Base-by-base conservation (phyloP, 2,329 filamentous ascomycete species). In the Stachybotrys chlorohalonatus region DNA sequence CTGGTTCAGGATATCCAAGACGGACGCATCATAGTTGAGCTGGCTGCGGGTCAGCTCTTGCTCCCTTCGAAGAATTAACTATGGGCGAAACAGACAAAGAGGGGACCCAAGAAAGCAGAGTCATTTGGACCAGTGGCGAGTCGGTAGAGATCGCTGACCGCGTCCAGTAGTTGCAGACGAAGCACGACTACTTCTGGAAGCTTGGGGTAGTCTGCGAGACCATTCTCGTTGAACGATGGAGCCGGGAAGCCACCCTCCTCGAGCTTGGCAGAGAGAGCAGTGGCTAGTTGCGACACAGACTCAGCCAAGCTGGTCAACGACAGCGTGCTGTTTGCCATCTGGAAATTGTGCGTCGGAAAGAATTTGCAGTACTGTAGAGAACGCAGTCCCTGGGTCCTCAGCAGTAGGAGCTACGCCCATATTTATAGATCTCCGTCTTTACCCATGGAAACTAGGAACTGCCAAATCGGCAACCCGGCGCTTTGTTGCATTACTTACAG, bases 1-100 rank as follows among this genome's bases (percentile, higher is more conserved):
- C 1, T 59, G 56, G 11, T 64, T 65, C 3, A 63, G 49, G n/a
- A 60, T 55, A 31, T 63, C 46, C n/a, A 47, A 8, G n/a, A 47
- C 46, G n/a, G 46, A 47, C 8, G 46, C 46, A 47, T 47, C 46
- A 7, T 47, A 47, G 17, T 47, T 47, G 46, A 47, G 46, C 46
- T 47, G 16, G n/a, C 24, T 24, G 46, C 17, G 4, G n/a, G 46
- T 42, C 46, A 47, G 46, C 16, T 16, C 17, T 47, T n/a, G 46
- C 46, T 11, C 7, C 3, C 11, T 42, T 42, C 11, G 3, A 45
- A 11, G 39, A 45, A 45, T 45, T 11, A n/a, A 4, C 8, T n/a
- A 16, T 47, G 0, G 30, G 24, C 9, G 11, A 2, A 2, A 52
- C 45, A 13, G 7, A 58, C 52, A 32, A 53, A 60, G 45, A 55